Percentiles rank a stretch among this genome's conserved stretches.
Conservation (phyloP, 495 filamentous ascomycete genomes). For the Hypoxylon intermedium region DNA sequence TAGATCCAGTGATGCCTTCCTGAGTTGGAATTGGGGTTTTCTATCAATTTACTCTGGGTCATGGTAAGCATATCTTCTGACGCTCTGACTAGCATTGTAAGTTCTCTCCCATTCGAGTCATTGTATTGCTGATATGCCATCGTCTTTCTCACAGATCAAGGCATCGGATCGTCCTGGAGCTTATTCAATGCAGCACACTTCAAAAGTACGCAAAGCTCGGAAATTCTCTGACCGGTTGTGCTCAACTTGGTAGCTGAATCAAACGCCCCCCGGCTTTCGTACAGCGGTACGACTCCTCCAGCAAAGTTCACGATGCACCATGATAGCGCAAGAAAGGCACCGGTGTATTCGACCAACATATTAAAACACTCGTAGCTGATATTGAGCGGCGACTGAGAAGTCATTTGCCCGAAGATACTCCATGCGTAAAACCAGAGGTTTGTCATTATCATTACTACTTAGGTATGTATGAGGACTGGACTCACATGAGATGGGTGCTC, state of each 20-base stretch:
- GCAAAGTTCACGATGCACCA: background rate
- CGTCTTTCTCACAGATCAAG: background rate
- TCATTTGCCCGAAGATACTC: background rate
- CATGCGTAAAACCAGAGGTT: background rate
- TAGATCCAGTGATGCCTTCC: background rate
- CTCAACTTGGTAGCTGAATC: background rate
- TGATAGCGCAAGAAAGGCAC: background rate
- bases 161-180: background rate
- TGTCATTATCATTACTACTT: background rate
- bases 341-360: background rate
- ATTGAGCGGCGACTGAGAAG: background rate
- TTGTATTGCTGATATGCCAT: background rate
- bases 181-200: background rate
- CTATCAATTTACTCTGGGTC: background rate
- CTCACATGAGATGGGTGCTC: background rate
- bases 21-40: background rate
- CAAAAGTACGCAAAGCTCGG: background rate
- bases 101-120: background rate
- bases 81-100: background rate
- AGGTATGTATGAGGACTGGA: background rate
- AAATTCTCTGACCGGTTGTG: background rate
- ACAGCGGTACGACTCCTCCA: background rate
- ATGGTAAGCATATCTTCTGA: background rate
- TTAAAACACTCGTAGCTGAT: background rate
- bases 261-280: background rate